Evolutionary conservation across 2,329 filamentous ascomycete species (phyloP).

Genomic region (Epichloe festucae): DNA sequence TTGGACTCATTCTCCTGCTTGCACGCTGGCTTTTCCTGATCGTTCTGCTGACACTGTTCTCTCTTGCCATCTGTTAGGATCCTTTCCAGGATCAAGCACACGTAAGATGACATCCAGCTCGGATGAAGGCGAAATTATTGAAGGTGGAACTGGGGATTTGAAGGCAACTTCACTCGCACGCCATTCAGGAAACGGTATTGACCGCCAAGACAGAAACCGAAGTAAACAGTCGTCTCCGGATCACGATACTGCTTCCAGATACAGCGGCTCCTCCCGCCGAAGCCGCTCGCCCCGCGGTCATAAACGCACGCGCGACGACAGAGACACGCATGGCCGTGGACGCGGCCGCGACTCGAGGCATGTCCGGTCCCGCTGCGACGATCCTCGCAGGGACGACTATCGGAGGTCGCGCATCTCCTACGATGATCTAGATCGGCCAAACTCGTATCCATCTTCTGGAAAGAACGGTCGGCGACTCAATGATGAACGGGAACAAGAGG

Average conservation of each 20-base stretch:
- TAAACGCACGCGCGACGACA: slow-evolving; percentile 55
- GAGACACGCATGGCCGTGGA: slow-evolving; percentile 37
- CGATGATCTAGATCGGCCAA: slow-evolving; percentile 43
- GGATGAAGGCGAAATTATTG: slow-evolving; percentile 78
- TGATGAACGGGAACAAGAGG: slow-evolving; percentile 30
- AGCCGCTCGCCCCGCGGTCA: slow-evolving; percentile 50
- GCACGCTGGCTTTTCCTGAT: slow-evolving; percentile 15
- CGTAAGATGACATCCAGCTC: slow-evolving; percentile 42
- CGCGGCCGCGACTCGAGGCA: slow-evolving; percentile 40
- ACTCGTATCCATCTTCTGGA: slow-evolving; percentile 15
- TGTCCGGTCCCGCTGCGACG: slow-evolving; percentile 51
- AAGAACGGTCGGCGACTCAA: slow-evolving; percentile 4
- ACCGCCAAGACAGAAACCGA: slow-evolving; percentile 77
- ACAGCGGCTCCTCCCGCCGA: slow-evolving; percentile 29
- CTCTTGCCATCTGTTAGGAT: slow-evolving; percentile 3
- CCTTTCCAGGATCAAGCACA: slow-evolving; percentile 10
- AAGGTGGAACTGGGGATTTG: slow-evolving; percentile 48
- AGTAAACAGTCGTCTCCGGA: slow-evolving; percentile 47
- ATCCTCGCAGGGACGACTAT: slow-evolving; percentile 33
- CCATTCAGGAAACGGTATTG: slow-evolving; percentile 71
- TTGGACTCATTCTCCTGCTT: slow-evolving; percentile 28
- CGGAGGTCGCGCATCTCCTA: slow-evolving; percentile 36
- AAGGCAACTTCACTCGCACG: slow-evolving; percentile 84
- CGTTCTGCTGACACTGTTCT: slow-evolving; percentile 22
- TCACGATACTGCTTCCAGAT: slow-evolving; percentile 30